A percentile compares a stretch with the other conserved stretches of the same genome.
phyloP scores from a whole-genome alignment of 1,284 basidiomycete genomes.

The Fomitopsis betulina region DNA sequence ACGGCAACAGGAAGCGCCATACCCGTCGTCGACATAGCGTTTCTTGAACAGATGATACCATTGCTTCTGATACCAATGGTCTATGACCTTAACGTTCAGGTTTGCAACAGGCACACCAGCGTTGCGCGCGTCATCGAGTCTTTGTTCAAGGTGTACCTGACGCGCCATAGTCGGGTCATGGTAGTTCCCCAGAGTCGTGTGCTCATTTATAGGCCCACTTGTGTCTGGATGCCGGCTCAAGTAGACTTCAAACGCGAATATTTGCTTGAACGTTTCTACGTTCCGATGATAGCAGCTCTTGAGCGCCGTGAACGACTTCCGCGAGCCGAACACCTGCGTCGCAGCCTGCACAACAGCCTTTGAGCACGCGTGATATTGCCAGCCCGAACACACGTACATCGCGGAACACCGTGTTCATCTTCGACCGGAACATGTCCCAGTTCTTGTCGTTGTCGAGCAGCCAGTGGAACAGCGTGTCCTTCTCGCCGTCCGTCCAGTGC shows the following conservation, averaged over 20 bases:
- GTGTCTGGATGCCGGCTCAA: conserved; percentile 29
- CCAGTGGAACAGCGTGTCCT: conserved; percentile 68
- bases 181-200: conserved; percentile 7
- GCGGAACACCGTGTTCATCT: conserved; percentile 73
- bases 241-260: conserved; percentile 61
- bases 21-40: conserved; percentile 33
- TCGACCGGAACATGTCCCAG: conserved; percentile 66
- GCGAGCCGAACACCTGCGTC: conserved; percentile 57
- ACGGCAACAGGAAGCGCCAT: conserved; percentile 11
- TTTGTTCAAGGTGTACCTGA: conserved; percentile 59
- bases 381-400: conserved; percentile 46
- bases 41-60: conserved; percentile 69
- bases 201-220: background rate
- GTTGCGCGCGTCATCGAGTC: conserved; percentile 56
- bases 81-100: conserved; percentile 61
- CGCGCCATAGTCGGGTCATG: conserved; percentile 42
- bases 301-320: conserved; percentile 74
- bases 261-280: conserved; percentile 75
- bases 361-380: background rate
- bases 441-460: conserved; percentile 72
- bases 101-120: conserved; percentile 64
- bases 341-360: conserved; percentile 47
- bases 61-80: conserved; percentile 69
- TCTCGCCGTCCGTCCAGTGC: conserved; percentile 78
- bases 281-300: conserved; percentile 80